Evolutionary conservation across 108 stramenopile species (phyloP).

Genomic region (Cylindrotheca fusiformis): DNA sequence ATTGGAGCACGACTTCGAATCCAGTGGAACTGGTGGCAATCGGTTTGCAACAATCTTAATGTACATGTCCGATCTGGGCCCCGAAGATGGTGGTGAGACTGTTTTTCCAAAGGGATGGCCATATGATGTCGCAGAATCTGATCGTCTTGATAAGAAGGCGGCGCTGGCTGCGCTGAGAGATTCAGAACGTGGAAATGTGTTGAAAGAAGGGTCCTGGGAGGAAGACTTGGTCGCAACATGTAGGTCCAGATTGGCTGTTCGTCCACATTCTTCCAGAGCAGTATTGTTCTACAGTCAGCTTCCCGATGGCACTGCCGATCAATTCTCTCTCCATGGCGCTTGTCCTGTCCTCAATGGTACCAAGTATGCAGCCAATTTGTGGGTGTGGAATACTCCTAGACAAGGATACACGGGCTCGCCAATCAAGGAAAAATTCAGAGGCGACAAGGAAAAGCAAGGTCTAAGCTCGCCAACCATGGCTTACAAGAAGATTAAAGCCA

Average conservation of each 20-base stretch:
- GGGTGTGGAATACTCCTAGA: conserved; percentile 72
- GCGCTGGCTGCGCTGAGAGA: conserved; percentile 20
- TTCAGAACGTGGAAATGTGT: conserved; percentile 27
- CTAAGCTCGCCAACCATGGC: neutral
- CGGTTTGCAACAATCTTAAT: conserved; percentile 94
- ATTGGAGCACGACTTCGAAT: conserved; percentile 66
- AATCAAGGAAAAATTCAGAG: conserved; percentile 44
- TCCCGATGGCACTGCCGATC: conserved; percentile 76
- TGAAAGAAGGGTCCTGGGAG: conserved; percentile 78
- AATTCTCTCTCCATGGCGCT: conserved; percentile 77
- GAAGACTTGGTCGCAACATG: conserved; percentile 74
- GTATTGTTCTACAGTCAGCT: conserved; percentile 87
- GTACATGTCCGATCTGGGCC: conserved; percentile 90
- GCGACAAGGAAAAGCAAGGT: neutral
- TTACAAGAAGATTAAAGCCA: conserved; percentile 37
- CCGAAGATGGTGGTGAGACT: conserved; percentile 91
- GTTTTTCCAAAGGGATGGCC: conserved; percentile 82
- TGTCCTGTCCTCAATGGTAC: conserved; percentile 67
- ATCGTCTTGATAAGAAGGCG: conserved; percentile 18
- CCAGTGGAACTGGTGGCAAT: conserved; percentile 78
- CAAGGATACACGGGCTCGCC: conserved; percentile 51
- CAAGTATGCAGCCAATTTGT: conserved; percentile 82
- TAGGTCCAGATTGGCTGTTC: conserved; percentile 58
- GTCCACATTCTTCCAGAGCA: conserved; percentile 70
- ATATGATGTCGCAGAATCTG: conserved; percentile 34